Conservation (phyloP, 768 basidiomycete species). For the Boletus rubropictus region DNA sequence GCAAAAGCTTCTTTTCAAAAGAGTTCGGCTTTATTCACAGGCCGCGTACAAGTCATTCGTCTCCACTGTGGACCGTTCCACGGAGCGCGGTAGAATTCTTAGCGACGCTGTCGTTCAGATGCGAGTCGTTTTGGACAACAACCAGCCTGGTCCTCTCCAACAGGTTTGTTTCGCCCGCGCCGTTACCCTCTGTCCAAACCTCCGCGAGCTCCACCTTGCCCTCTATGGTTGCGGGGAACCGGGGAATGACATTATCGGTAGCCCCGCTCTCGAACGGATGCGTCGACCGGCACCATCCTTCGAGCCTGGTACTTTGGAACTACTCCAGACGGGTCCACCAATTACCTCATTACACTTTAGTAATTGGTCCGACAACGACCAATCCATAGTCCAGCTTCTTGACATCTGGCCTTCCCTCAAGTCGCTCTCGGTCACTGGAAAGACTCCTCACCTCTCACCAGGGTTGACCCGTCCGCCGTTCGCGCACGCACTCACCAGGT, state of each 20-base stretch:
- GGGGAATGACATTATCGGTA: conserved; percentile 45
- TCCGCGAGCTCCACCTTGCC: conserved; percentile 50
- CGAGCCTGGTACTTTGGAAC: conserved; percentile 44
- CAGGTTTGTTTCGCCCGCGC: conserved; percentile 54
- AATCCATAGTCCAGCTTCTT: conserved; percentile 55
- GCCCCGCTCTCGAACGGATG: conserved; percentile 42
- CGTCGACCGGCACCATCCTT: conserved; percentile 50
- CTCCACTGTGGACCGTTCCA: conserved; percentile 43
- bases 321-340: conserved; percentile 49
- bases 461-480: conserved; percentile 36
- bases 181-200: conserved; percentile 53
- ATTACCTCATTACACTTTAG: conserved; percentile 53
- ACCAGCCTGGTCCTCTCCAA: conserved; percentile 55
- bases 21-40: conserved; percentile 50
- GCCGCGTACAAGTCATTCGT: conserved; percentile 50
- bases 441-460: conserved; percentile 45
- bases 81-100: conserved; percentile 44
- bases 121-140: conserved; percentile 57
- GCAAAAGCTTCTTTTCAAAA: conserved; percentile 60
- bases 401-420: conserved; percentile 55
- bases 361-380: conserved; percentile 65
- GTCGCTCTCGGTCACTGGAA: conserved; percentile 54
- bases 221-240: conserved; percentile 55
- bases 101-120: conserved; percentile 50
- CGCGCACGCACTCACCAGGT: conserved; percentile 42